Conservation (phyloP, 129 eudicot genomes). For the Daucus carota region DNA sequence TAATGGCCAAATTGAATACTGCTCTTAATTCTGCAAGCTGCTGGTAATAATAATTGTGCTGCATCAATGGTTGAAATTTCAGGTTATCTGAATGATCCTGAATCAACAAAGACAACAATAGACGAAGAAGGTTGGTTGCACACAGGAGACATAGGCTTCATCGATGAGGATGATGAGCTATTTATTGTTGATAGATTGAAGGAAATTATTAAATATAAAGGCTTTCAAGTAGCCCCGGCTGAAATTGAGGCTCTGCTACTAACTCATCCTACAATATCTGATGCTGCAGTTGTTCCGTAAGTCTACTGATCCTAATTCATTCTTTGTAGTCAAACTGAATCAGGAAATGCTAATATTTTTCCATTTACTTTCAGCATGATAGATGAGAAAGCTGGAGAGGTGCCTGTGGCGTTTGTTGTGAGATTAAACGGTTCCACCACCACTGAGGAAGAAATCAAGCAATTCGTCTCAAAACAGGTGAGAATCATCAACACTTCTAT, state of each 20-base stretch:
- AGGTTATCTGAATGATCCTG: slow-evolving; percentile 86
- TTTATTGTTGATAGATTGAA: slow-evolving; percentile 87
- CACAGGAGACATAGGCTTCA: slow-evolving; percentile 83
- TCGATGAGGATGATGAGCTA: slow-evolving; percentile 87
- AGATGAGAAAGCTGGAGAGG: slow-evolving; percentile 79
- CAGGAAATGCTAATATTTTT: background rate
- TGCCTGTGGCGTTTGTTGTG: slow-evolving; percentile 90
- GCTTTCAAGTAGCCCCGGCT: slow-evolving; percentile 97
- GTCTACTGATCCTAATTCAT: slow-evolving; percentile 5
- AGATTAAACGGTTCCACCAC: slow-evolving; percentile 40
- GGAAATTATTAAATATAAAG: slow-evolving; percentile 92
- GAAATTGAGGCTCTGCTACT: slow-evolving; percentile 83
- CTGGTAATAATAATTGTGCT: background rate
- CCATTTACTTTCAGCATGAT: slow-evolving; percentile 47
- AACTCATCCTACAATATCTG: slow-evolving; percentile 55
- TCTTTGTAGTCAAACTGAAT: background rate
- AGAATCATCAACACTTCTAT: background rate
- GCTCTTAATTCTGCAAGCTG: background rate
- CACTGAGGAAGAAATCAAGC: slow-evolving; percentile 77
- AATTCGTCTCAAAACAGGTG: slow-evolving; percentile 83
- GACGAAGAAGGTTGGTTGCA: slow-evolving; percentile 93
- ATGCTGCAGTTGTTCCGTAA: slow-evolving; percentile 94
- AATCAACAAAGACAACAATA: slow-evolving; percentile 65
- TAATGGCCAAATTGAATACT: background rate
- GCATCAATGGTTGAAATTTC: background rate